phyloP scores from a whole-genome alignment of 805 yeast species.

The Phaffomyces thermotolerans region DNA sequence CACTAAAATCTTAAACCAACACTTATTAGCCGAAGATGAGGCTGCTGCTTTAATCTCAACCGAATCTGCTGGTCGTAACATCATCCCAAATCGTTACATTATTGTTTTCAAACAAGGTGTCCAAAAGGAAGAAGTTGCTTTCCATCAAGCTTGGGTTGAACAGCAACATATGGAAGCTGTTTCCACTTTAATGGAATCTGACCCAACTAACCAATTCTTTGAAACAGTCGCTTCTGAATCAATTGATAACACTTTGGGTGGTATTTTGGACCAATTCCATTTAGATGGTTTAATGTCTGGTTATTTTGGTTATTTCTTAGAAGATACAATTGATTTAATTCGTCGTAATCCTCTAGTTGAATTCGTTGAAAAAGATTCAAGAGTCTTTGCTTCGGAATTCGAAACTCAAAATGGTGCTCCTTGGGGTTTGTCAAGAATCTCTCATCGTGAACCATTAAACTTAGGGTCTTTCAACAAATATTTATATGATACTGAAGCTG shows the following conservation, averaged over 20 bases:
- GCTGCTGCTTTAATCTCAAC: slow-evolving; percentile 44
- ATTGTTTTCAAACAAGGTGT: slow-evolving; percentile 71
- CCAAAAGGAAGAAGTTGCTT: slow-evolving; percentile 42
- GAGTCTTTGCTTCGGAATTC: slow-evolving; percentile 56
- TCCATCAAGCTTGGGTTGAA: slow-evolving; percentile 64
- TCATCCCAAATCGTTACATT: slow-evolving; percentile 73
- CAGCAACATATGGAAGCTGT: slow-evolving; percentile 42
- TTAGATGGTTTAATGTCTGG: slow-evolving; percentile 58
- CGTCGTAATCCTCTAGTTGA: slow-evolving; percentile 58
- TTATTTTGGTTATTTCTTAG: slow-evolving; percentile 79
- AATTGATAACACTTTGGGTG: slow-evolving; percentile 34
- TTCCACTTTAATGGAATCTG: slow-evolving; percentile 27
- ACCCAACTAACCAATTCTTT: slow-evolving; percentile 34
- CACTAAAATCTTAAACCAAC: slow-evolving; percentile 8
- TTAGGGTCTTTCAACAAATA: slow-evolving; percentile 69
- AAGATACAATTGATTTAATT: slow-evolving; percentile 65
- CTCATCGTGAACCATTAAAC: slow-evolving; percentile 68
- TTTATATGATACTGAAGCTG: slow-evolving; percentile 63
- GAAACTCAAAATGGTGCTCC: slow-evolving; percentile 79
- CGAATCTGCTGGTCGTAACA: slow-evolving; percentile 34
- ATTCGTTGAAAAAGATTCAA: slow-evolving; percentile 69
- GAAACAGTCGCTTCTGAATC: slow-evolving; percentile 22
- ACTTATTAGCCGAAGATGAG: slow-evolving; percentile 12
- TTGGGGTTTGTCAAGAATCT: slow-evolving; percentile 90
- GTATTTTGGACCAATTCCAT: slow-evolving; percentile 53